Evolutionary conservation across 1,284 basidiomycete species (phyloP).

Genomic region (Blastosporella zonata): DNA sequence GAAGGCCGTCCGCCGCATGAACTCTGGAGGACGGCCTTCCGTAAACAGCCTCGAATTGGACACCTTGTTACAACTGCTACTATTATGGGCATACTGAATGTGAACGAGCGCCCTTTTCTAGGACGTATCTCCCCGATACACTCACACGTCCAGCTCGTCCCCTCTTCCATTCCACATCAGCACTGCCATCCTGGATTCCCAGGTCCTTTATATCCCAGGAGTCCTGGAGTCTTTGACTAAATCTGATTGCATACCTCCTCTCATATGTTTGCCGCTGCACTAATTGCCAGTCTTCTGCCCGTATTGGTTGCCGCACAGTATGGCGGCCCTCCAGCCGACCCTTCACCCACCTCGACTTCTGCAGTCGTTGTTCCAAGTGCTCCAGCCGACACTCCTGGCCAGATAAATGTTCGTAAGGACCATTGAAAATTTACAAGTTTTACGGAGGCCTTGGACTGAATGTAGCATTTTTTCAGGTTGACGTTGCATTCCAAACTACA

Average conservation of each 20-base stretch:
- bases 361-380: constrained; percentile 39
- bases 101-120: constrained; percentile 10
- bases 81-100: not conserved
- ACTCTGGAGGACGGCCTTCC: too few species aligned
- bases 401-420: constrained; percentile 39
- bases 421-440: not conserved
- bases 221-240: not conserved
- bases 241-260: not conserved
- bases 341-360: constrained; percentile 24
- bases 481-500: constrained; percentile 39
- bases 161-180: not conserved
- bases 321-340: constrained; percentile 26
- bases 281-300: constrained; percentile 31
- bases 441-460: not conserved
- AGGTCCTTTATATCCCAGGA: not conserved
- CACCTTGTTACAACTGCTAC: not conserved
- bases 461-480: constrained; percentile 32
- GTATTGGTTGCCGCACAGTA: constrained; percentile 39
- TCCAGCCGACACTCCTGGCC: constrained; percentile 37
- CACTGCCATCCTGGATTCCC: not conserved
- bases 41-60: not conserved
- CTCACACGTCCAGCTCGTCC: not conserved
- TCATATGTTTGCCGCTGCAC: constrained; percentile 23
- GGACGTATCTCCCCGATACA: not conserved
- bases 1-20: too few species aligned